These are phyloP conservation scores for Dactylellina leptospora DNA, from an alignment of 2,329 filamentous ascomycete species.

Conservation along the genomic window DNA sequence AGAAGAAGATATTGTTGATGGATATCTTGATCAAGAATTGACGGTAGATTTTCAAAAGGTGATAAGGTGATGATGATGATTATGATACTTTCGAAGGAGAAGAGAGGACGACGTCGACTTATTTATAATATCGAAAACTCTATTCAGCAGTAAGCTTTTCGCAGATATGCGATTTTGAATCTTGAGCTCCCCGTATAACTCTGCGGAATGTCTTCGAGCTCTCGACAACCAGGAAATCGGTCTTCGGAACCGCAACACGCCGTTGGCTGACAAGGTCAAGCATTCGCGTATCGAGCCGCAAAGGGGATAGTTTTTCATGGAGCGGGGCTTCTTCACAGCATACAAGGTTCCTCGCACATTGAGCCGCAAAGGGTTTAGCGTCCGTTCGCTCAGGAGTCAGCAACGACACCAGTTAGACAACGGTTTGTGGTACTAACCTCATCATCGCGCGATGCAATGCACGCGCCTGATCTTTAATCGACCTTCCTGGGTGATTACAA, in stretches of 20 bases:
- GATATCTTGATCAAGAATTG: neutral
- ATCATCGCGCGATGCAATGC: neutral
- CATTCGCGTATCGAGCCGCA: slow-evolving; percentile 57
- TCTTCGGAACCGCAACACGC: neutral
- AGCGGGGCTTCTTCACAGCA: neutral
- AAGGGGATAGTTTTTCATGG: slow-evolving; percentile 54
- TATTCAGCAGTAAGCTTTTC: neutral
- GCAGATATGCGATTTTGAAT: too few species aligned
- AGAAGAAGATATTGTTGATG: neutral
- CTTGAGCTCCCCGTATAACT: neutral
- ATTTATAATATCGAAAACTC: neutral
- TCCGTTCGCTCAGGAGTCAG: neutral
- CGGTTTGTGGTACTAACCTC: neutral
- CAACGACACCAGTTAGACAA: neutral
- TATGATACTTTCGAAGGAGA: neutral
- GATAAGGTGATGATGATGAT: neutral
- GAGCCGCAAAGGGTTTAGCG: slow-evolving; percentile 25
- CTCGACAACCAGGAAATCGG: neutral
- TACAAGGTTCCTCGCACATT: slow-evolving; percentile 26
- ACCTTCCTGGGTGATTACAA: too few species aligned
- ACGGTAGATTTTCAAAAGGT: neutral
- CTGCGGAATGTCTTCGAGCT: neutral
- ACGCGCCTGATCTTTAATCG: neutral
- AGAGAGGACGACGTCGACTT: neutral
- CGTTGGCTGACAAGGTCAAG: slow-evolving; percentile 23